These are phyloP conservation scores for Dryas octopetala DNA, from an alignment of 306 rosid species.

Conservation along the genomic window DNA sequence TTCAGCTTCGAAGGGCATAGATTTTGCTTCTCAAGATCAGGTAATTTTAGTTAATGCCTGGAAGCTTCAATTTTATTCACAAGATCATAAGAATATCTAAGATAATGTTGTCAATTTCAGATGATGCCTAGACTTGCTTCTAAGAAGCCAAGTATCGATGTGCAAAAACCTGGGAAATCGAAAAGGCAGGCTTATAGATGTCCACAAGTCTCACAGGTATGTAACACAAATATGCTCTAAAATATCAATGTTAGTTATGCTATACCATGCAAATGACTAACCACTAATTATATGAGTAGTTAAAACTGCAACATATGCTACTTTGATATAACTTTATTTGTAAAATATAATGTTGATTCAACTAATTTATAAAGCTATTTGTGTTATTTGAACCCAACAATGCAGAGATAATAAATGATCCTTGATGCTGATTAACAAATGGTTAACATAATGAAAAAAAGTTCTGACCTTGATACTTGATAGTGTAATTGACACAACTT, in stretches of 20 bases:
- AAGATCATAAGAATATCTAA: slow-evolving; percentile 11
- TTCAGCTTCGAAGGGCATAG: slow-evolving; percentile 57
- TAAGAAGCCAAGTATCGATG: slow-evolving; percentile 48
- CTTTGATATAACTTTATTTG: neutral
- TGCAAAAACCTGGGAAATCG: slow-evolving; percentile 52
- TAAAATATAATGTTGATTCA: neutral
- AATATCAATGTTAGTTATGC: neutral
- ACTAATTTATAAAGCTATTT: neutral
- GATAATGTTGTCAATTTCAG: slow-evolving; percentile 38
- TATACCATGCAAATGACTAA: neutral
- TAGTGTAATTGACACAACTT: slow-evolving; percentile 20
- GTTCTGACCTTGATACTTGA: neutral
- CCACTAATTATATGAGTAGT: neutral
- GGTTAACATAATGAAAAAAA: neutral
- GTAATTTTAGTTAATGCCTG: slow-evolving; percentile 39
- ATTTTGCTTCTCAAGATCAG: slow-evolving; percentile 53
- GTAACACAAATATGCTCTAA: neutral
- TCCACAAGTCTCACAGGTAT: slow-evolving; percentile 66
- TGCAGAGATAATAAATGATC: neutral
- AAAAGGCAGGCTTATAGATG: slow-evolving; percentile 42
- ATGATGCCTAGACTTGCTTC: slow-evolving; percentile 45
- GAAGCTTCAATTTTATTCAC: slow-evolving; percentile 14
- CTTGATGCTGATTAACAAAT: neutral
- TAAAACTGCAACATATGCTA: neutral
- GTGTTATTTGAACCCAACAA: neutral